These are phyloP conservation scores for Kernera saxatilis DNA, from an alignment of 345 rosid genomes.

Conservation along the genomic window DNA sequence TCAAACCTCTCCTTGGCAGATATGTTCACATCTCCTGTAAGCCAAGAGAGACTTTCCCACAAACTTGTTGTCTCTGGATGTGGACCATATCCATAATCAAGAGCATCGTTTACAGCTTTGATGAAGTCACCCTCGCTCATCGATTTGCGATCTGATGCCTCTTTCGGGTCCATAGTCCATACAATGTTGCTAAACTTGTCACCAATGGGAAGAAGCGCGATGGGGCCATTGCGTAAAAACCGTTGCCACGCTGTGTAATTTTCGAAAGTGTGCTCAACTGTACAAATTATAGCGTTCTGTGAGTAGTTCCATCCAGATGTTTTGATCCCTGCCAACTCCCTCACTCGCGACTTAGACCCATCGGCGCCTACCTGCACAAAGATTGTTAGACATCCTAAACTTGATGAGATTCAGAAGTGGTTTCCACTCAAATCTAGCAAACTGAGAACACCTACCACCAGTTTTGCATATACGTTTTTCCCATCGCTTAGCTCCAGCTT, in stretches of 20 bases:
- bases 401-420: not conserved
- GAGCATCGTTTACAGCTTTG: slow-evolving; percentile 68
- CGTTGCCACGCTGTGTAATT: slow-evolving; percentile 88
- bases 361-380: slow-evolving; percentile 80
- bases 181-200: slow-evolving; percentile 89
- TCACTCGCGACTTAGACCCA: slow-evolving; percentile 83
- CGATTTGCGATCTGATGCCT: slow-evolving; percentile 55
- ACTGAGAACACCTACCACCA: slow-evolving; percentile 61
- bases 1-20: slow-evolving; percentile 60
- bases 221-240: slow-evolving; percentile 88
- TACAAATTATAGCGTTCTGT: slow-evolving; percentile 88
- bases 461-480: slow-evolving; percentile 58
- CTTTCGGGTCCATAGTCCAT: slow-evolving; percentile 88
- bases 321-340: slow-evolving; percentile 78
- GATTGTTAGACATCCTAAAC: not conserved
- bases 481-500: slow-evolving; percentile 82
- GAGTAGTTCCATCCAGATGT: slow-evolving; percentile 88
- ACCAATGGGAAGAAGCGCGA: slow-evolving; percentile 82
- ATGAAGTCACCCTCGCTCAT: slow-evolving; percentile 77
- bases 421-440: not conserved
- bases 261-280: slow-evolving; percentile 71
- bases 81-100: slow-evolving; percentile 80
- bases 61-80: slow-evolving; percentile 60
- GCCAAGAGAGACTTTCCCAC: slow-evolving; percentile 50
- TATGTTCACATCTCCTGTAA: slow-evolving; percentile 36